These are phyloP conservation scores for Colletotrichum sublineola DNA, from an alignment of 2,329 filamentous ascomycete species.

Conservation along the genomic window DNA sequence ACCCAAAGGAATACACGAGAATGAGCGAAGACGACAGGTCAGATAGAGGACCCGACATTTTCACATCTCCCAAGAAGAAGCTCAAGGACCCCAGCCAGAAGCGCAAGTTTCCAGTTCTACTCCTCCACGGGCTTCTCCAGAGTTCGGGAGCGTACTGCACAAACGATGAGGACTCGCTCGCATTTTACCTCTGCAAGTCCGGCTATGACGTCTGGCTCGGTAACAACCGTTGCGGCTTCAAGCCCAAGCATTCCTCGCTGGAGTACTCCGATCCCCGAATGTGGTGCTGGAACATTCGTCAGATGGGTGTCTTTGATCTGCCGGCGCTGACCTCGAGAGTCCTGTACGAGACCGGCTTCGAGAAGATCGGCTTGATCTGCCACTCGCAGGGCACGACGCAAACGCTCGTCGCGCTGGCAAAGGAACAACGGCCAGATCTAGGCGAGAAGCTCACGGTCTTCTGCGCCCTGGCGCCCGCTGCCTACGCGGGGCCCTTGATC, in stretches of 20 bases:
- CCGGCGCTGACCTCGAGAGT: slow-evolving; percentile 85
- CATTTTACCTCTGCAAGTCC: slow-evolving; percentile 91
- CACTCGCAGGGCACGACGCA: slow-evolving; percentile 95
- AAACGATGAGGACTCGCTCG: slow-evolving; percentile 89
- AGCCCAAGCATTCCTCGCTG: slow-evolving; percentile 80
- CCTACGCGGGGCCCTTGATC: slow-evolving; percentile 88
- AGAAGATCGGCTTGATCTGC: slow-evolving; percentile 84
- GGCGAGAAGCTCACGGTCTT: slow-evolving; percentile 88
- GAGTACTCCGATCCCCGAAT: slow-evolving; percentile 84
- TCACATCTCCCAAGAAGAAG: slow-evolving; percentile 60
- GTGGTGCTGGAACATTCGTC: slow-evolving; percentile 97
- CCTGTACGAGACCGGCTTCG: slow-evolving; percentile 83
- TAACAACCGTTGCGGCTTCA: slow-evolving; percentile 91
- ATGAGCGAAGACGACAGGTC: slow-evolving; percentile 62
- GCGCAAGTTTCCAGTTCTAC: slow-evolving; percentile 83
- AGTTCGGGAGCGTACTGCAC: slow-evolving; percentile 89
- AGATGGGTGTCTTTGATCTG: slow-evolving; percentile 93
- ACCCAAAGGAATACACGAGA: slow-evolving; percentile 79
- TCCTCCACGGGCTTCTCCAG: slow-evolving; percentile 91
- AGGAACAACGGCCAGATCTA: slow-evolving; percentile 88
- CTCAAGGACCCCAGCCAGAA: slow-evolving; percentile 56
- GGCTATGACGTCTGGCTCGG: slow-evolving; percentile 97
- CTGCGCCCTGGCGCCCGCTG: slow-evolving; percentile 90
- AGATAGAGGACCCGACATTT: slow-evolving; percentile 72
- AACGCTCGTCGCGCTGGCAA: slow-evolving; percentile 87